These are phyloP conservation scores for Lathyrus tuberosus DNA, from an alignment of 306 rosid species.

Conservation along the genomic window DNA sequence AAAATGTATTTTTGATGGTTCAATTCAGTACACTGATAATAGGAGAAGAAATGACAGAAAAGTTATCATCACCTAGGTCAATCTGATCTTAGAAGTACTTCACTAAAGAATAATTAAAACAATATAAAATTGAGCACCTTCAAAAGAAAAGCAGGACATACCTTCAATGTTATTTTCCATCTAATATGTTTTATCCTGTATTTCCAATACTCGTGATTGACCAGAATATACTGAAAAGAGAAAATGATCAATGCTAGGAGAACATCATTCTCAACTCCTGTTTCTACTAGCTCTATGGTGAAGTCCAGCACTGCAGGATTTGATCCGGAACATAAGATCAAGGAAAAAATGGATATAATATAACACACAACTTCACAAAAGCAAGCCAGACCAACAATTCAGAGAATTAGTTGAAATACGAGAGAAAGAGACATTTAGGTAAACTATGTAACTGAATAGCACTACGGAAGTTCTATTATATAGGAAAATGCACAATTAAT, in stretches of 20 bases:
- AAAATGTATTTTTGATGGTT: not conserved
- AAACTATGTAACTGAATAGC: no score
- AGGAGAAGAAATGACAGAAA: slow-evolving; percentile 26
- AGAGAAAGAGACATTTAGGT: no score
- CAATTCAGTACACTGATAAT: slow-evolving; percentile 27
- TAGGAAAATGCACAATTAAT: no score
- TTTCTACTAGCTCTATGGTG: slow-evolving; percentile 79
- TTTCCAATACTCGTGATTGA: slow-evolving; percentile 88
- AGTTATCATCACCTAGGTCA: not conserved
- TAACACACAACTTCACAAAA: slow-evolving; percentile 29
- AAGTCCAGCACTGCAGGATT: slow-evolving; percentile 85
- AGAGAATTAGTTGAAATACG: not conserved
- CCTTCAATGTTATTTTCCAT: slow-evolving; percentile 89
- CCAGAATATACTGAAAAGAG: slow-evolving; percentile 81
- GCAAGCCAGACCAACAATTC: slow-evolving; percentile 24
- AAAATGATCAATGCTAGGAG: slow-evolving; percentile 73
- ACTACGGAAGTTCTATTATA: no score
- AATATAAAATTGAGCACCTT: slow-evolving; percentile 7
- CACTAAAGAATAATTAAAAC: slow-evolving; percentile 30
- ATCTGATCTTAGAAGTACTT: slow-evolving; percentile 16
- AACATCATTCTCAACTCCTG: slow-evolving; percentile 83
- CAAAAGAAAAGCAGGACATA: slow-evolving; percentile 42
- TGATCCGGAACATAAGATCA: slow-evolving; percentile 42
- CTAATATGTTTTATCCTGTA: slow-evolving; percentile 77
- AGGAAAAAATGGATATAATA: not conserved